phyloP scores from a whole-genome alignment of 2,329 filamentous ascomycete species.

The Laburnicola sp. region DNA sequence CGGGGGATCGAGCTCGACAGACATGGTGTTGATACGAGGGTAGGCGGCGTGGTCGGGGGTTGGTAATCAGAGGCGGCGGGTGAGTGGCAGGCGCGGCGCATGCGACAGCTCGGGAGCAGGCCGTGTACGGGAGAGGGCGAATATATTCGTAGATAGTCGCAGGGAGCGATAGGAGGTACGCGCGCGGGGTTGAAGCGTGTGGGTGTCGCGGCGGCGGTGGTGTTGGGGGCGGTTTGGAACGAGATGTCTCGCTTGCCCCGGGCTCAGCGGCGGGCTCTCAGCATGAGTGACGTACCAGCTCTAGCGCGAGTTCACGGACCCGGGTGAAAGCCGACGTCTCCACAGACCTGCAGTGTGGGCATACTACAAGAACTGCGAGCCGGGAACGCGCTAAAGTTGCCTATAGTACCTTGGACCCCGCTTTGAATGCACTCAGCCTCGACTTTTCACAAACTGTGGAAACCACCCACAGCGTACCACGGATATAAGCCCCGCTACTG shows the following conservation, averaged over 20 bases:
- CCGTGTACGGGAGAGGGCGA: conserved; percentile 2
- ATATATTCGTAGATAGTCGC: background rate
- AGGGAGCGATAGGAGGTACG: background rate
- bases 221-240: too few relatives aligned
- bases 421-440: background rate
- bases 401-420: too few relatives aligned
- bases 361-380: too few relatives aligned
- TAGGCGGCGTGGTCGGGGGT: conserved; percentile 22
- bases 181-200: background rate
- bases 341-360: too few relatives aligned
- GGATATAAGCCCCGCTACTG: conserved; percentile 9
- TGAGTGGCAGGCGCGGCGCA: conserved; percentile 15
- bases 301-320: too few relatives aligned
- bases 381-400: too few relatives aligned
- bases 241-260: too few relatives aligned
- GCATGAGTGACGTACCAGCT: too few relatives aligned
- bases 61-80: conserved; percentile 34
- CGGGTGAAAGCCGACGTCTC: too few relatives aligned
- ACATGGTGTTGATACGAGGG: conserved; percentile 64
- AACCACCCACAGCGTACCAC: background rate
- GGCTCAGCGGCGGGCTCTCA: too few relatives aligned
- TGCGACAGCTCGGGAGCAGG: conserved; percentile 15
- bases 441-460: conserved; percentile 2
- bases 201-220: background rate
- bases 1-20: conserved; percentile 86